phyloP scores from a whole-genome alignment of 805 yeast genomes.

The Sugiyamaella floridensis region DNA sequence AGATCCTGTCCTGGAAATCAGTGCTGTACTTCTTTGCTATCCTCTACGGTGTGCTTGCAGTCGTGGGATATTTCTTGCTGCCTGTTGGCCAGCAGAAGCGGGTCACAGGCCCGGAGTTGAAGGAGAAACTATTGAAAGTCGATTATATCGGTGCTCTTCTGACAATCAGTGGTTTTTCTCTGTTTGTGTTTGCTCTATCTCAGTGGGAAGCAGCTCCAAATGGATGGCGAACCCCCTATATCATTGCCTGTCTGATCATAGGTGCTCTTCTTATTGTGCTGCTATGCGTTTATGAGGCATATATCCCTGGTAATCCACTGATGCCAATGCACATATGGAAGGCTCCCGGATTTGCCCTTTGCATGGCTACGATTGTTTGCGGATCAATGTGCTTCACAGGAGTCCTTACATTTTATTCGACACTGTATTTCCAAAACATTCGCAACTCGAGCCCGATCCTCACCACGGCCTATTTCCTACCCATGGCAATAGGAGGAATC shows the following conservation, averaged over 20 bases:
- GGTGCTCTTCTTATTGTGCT: slow-evolving; percentile 33
- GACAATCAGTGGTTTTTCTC: slow-evolving; percentile 36
- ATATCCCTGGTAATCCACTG: slow-evolving; percentile 38
- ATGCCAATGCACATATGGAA: slow-evolving; percentile 43
- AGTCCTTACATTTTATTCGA: slow-evolving; percentile 34
- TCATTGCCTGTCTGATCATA: slow-evolving; percentile 38
- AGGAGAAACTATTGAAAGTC: slow-evolving; percentile 13
- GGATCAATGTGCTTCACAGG: slow-evolving; percentile 41
- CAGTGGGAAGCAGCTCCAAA: slow-evolving; percentile 36
- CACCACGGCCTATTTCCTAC: slow-evolving; percentile 39
- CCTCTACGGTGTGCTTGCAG: slow-evolving; percentile 28
- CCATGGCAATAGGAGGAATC: slow-evolving; percentile 39
- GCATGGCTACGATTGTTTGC: slow-evolving; percentile 34
- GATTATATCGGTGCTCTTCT: slow-evolving; percentile 42
- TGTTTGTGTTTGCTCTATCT: slow-evolving; percentile 40
- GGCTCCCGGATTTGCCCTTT: slow-evolving; percentile 34
- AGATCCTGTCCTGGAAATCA: slow-evolving; percentile 37
- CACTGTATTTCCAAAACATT: slow-evolving; percentile 40
- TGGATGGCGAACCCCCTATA: slow-evolving; percentile 43
- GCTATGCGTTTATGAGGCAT: slow-evolving; percentile 35
- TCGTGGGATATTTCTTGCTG: slow-evolving; percentile 27
- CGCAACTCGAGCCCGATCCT: slow-evolving; percentile 35
- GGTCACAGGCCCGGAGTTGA: slow-evolving; percentile 6
- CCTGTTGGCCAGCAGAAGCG: slow-evolving; percentile 30
- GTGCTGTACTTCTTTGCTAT: slow-evolving; percentile 39